Percentiles rank a stretch among this genome's conserved stretches.
Conservation (phyloP, 495 filamentous ascomycete genomes). For the Apodospora peruviana region DNA sequence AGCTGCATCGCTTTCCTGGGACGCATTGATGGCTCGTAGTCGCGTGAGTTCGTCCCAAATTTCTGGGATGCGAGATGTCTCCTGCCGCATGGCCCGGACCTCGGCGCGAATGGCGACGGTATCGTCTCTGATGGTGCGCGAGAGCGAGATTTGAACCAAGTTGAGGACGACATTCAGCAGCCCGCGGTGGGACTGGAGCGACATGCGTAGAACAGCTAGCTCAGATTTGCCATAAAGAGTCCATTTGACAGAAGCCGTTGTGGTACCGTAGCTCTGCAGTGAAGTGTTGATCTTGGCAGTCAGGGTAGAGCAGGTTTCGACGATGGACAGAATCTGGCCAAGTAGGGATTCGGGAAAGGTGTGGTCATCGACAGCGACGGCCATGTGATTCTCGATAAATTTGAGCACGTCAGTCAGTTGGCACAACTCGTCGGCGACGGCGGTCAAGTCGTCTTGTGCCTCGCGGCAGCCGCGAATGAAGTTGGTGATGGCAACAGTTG, state of each 20-base stretch:
- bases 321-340: constrained; percentile 18
- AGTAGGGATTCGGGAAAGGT: constrained; percentile 13
- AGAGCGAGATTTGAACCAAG: constrained; percentile 16
- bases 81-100: constrained; percentile 11
- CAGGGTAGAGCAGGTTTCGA: constrained; percentile 17
- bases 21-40: constrained; percentile 9
- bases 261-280: constrained; percentile 12
- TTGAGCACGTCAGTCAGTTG: constrained; percentile 13
- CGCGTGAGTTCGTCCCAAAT: constrained; percentile 18
- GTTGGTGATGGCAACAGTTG: constrained; percentile 5
- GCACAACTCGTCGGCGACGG: constrained; percentile 9
- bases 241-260: constrained; percentile 11
- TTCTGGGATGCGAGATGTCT: constrained; percentile 10
- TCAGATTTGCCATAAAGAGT: constrained; percentile 13
- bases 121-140: constrained; percentile 3
- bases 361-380: not conserved
- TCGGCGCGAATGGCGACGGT: not conserved
- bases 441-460: constrained; percentile 9
- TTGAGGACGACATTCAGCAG: constrained; percentile 20
- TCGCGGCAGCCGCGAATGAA: constrained; percentile 14
- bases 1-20: not conserved
- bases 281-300: constrained; percentile 15
- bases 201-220: constrained; percentile 15
- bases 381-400: constrained; percentile 13
- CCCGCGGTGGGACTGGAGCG: constrained; percentile 22